Evolutionary conservation across 352 stramenopile species (phyloP).

Genomic region (Blastocystis sp.): DNA sequence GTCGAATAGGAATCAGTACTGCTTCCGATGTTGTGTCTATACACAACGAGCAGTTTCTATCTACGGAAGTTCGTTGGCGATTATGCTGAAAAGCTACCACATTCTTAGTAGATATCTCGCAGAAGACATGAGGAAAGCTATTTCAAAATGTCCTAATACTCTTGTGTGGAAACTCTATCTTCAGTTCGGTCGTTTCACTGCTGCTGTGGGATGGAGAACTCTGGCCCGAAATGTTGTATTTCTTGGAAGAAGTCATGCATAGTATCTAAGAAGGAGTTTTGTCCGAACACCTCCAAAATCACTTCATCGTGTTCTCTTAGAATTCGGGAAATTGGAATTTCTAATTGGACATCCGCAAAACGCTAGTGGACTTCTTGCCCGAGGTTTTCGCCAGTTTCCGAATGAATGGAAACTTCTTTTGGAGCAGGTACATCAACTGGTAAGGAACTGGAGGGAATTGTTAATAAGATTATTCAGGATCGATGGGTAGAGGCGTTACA

Average conservation of each 20-base stretch:
- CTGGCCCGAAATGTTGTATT: background rate
- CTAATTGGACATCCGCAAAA: background rate
- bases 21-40: background rate
- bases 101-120: background rate
- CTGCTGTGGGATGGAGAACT: background rate
- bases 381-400: background rate
- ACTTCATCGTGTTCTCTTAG: background rate
- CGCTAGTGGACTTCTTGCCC: background rate
- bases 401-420: constrained; percentile 17
- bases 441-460: background rate
- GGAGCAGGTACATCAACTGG: background rate
- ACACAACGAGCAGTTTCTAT: background rate
- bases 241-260: background rate
- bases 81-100: background rate
- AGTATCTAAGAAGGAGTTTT: background rate
- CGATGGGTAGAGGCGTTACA: background rate
- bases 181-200: background rate
- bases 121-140: background rate
- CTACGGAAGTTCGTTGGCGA: background rate
- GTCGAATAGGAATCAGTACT: background rate
- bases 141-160: background rate
- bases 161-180: constrained; percentile 28
- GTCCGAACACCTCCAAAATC: background rate
- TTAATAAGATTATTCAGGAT: background rate
- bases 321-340: constrained; percentile 5